Evolutionary conservation across 164 flowering plant genomes (phyloP).

Genomic region (Aristolochia californica): DNA sequence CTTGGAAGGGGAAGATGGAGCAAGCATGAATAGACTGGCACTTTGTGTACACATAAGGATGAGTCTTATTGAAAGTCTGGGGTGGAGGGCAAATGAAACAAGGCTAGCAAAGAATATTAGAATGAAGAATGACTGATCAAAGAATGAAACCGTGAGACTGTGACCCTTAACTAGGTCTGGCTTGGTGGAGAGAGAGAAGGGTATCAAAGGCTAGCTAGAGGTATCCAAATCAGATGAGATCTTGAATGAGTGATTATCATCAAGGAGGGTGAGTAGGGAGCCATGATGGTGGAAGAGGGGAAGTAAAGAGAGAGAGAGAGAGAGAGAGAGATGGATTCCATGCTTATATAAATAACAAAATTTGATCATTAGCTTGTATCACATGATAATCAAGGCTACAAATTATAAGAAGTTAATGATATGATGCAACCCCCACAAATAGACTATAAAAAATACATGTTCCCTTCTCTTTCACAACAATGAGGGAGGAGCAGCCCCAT

Average conservation of each 20-base stretch:
- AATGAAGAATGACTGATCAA: constrained; percentile 36
- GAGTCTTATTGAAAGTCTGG: constrained; percentile 53
- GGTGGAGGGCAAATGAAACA: constrained; percentile 75
- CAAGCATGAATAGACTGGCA: constrained; percentile 90
- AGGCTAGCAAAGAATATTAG: constrained; percentile 45
- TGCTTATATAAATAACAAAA: no score
- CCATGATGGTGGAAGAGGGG: constrained; percentile 55
- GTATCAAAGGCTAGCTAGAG: constrained; percentile 33
- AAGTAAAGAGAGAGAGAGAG: constrained; percentile 72
- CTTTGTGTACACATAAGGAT: no score
- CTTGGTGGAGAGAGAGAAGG: constrained; percentile 30
- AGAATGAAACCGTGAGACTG: constrained; percentile 38
- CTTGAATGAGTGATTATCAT: constrained; percentile 64
- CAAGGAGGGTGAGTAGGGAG: constrained; percentile 49
- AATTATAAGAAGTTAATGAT: no score
- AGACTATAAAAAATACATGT: no score
- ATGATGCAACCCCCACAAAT: no score
- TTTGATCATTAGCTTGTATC: no score
- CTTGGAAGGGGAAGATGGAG: constrained; percentile 88
- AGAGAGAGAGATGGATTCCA: no score
- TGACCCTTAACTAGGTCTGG: constrained; percentile 55
- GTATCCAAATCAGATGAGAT: constrained; percentile 47
- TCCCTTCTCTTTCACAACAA: no score
- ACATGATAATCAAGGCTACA: no score
- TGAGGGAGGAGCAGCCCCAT: no score